These are phyloP conservation scores for Cutaneotrichosporon sp. DNA, from an alignment of 1,284 basidiomycete species.

Conservation along the genomic window DNA sequence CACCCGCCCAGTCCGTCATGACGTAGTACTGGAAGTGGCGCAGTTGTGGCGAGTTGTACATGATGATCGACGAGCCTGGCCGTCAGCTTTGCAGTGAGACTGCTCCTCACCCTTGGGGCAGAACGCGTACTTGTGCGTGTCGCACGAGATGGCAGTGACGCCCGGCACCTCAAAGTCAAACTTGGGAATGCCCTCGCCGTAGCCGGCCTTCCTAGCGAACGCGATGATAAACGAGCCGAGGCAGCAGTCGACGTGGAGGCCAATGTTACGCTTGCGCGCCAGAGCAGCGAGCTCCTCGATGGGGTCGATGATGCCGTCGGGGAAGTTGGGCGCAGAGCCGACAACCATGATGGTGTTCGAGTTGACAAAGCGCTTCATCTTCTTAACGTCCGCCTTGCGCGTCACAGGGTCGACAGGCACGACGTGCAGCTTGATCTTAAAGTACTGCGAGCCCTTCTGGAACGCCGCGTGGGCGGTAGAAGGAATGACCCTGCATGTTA, in stretches of 20 bases:
- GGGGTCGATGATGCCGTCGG: conserved; percentile 84
- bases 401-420: conserved; percentile 79
- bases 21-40: conserved; percentile 79
- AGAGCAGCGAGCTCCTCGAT: conserved; percentile 74
- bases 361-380: conserved; percentile 71
- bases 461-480: conserved; percentile 89
- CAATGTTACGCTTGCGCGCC: conserved; percentile 69
- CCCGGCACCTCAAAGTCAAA: conserved; percentile 89
- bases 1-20: conserved; percentile 69
- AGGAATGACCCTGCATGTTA: conserved; percentile 61
- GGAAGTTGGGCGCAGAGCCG: conserved; percentile 86
- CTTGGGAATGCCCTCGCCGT: conserved; percentile 32
- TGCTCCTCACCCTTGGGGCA: conserved; percentile 57
- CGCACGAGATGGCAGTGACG: conserved; percentile 84
- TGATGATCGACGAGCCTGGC: conserved; percentile 82
- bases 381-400: conserved; percentile 71
- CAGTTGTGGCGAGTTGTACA: conserved; percentile 73
- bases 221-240: conserved; percentile 88
- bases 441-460: conserved; percentile 84
- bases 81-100: not conserved
- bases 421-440: conserved; percentile 84
- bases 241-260: conserved; percentile 91
- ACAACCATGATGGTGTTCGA: conserved; percentile 61
- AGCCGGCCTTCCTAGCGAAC: conserved; percentile 63
- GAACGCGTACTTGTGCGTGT: conserved; percentile 57